Conservation (phyloP, 805 yeast species). For the Suhomyces sp. region DNA sequence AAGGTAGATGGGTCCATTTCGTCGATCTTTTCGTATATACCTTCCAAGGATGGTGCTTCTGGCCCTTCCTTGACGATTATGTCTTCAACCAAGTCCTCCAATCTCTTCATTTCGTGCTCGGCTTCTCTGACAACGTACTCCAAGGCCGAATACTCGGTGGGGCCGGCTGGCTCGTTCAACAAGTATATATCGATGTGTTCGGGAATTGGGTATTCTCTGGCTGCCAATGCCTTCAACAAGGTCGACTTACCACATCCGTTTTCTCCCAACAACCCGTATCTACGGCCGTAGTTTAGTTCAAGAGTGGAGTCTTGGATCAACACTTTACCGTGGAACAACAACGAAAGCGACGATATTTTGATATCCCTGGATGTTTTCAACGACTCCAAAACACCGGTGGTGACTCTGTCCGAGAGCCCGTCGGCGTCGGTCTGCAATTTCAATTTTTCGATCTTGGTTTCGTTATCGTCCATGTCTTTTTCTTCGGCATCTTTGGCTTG, state of each 20-base stretch:
- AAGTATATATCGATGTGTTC: constrained; percentile 86
- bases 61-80: constrained; percentile 90
- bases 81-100: constrained; percentile 89
- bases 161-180: constrained; percentile 96
- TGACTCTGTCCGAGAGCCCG: constrained; percentile 94
- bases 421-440: constrained; percentile 91
- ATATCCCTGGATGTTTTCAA: constrained; percentile 89
- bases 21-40: constrained; percentile 91
- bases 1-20: constrained; percentile 94
- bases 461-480: constrained; percentile 56
- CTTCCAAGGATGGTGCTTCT: constrained; percentile 81
- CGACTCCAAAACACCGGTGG: constrained; percentile 94
- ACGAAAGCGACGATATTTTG: constrained; percentile 83
- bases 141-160: constrained; percentile 86
- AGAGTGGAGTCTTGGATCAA: constrained; percentile 86
- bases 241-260: constrained; percentile 99
- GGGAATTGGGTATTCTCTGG: constrained; percentile 95
- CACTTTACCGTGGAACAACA: constrained; percentile 96
- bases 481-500: constrained; percentile 50
- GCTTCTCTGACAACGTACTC: constrained; percentile 98
- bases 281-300: constrained; percentile 95
- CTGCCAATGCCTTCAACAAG: constrained; percentile 87
- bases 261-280: constrained; percentile 96
- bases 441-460: constrained; percentile 76
- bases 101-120: constrained; percentile 82